Base-by-base conservation (phyloP, 2,329 filamentous ascomycete species). In the Chrysosporium keratinophilum region DNA sequence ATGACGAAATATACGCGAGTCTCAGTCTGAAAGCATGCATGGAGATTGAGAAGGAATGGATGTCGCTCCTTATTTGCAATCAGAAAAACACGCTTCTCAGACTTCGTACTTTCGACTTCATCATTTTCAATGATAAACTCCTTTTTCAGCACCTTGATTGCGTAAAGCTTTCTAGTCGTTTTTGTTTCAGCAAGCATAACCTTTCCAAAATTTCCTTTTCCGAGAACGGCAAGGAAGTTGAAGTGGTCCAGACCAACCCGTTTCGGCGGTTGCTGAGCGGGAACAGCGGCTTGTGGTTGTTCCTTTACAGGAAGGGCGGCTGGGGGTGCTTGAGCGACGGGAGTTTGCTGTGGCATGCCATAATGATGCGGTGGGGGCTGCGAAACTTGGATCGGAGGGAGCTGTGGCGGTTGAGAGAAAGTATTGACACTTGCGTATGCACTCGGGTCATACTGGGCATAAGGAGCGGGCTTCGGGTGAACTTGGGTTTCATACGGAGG, bases 71-170 rank as follows among this genome's bases (percentile, higher is more conserved):
- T 89, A 75, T 98, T 98, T 34, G 93, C 93, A 67, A 98, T 86
- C 68, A 98, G 70, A 74, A 97, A 95, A 14, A 98, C 94, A 59
- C 93, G 81, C 79, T 98, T 98, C 72, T 98, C 93, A 0, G 93
- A 98, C 59, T 91, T 83, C 41, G 89, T 96, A 71, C 91, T 97
- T 71, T 98, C 93, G 6, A 98, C 93, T 74, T 98, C 93, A 66
- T 98, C 93, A 60, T 98, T 95, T 69, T 98, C 94, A 58, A 98
- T 98, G 67, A 98, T 98, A 69, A 98, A 98, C 70, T 98, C 93
- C 75, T 98, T 98, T 80, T 98, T 98, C 62, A 98, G 75, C 37
- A 98, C 93, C 73, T 98, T 98, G 71, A 98, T 98, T 54, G 93
- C 93, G 68, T 97, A 98, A 6, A 98, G 77, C 69, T 91, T 87